Evolutionary conservation across 2,329 filamentous ascomycete genomes (phyloP).

Genomic region (Apiospora phragmitis): DNA sequence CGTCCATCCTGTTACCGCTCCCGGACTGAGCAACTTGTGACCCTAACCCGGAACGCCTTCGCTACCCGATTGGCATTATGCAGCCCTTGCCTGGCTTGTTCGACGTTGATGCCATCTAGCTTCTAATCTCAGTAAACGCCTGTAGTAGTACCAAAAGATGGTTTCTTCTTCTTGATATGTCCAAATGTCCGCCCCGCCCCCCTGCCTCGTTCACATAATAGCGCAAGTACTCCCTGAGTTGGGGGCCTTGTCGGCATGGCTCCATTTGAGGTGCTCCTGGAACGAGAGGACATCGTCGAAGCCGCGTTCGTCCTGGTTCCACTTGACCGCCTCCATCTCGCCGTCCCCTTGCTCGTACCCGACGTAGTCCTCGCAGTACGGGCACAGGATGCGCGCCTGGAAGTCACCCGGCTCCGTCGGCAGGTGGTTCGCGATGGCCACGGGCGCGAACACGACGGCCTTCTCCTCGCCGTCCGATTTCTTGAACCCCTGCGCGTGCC

Average conservation of each 20-base stretch:
- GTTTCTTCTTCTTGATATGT: neutral
- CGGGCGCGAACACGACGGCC: constrained; percentile 55
- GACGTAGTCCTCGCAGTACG: constrained; percentile 56
- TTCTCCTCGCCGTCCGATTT: constrained; percentile 45
- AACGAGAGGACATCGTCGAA: constrained; percentile 51
- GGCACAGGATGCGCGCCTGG: constrained; percentile 52
- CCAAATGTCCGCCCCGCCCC: neutral
- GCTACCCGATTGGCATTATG: neutral
- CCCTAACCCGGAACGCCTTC: constrained; percentile 4
- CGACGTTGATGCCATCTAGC: constrained; percentile 1
- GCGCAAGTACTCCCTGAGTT: constrained; percentile 41
- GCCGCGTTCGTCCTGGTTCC: constrained; percentile 46
- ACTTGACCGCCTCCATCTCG: constrained; percentile 50
- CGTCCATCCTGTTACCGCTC: neutral
- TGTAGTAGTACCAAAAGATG: neutral
- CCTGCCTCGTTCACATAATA: constrained; percentile 44
- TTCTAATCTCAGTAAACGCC: constrained; percentile 10
- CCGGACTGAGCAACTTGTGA: neutral
- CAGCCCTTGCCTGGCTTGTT: neutral
- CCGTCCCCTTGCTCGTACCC: constrained; percentile 50
- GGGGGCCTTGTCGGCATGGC: constrained; percentile 45
- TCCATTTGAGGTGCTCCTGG: constrained; percentile 58
- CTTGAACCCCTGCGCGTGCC: constrained; percentile 51
- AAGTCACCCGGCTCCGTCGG: constrained; percentile 52
- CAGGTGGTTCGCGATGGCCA: constrained; percentile 59